Evolutionary conservation across 129 eudicot genomes (phyloP).

Genomic region (Artemisia annua): DNA sequence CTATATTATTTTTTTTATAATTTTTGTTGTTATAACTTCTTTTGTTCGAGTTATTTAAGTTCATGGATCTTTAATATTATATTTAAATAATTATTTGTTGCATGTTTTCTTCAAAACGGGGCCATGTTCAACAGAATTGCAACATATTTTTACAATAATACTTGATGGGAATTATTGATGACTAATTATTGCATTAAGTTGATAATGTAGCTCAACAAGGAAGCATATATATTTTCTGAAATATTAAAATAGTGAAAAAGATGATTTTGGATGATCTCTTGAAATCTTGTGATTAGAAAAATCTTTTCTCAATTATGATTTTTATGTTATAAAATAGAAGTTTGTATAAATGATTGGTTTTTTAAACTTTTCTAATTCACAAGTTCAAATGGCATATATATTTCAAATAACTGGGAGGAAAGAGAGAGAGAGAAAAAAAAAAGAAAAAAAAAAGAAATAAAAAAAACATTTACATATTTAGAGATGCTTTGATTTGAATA

Average conservation of each 20-base stretch:
- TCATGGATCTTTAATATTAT: not conserved
- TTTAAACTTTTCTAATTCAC: too few species aligned
- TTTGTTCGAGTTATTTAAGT: too few species aligned
- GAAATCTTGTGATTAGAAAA: slow-evolving; percentile 12
- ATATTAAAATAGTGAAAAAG: not conserved
- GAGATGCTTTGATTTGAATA: too few species aligned
- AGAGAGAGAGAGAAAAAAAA: too few species aligned
- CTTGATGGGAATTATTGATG: not conserved
- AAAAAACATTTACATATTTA: too few species aligned
- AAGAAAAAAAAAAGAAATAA: too few species aligned
- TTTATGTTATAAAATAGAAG: too few species aligned
- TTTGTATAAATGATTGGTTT: too few species aligned
- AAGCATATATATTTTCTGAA: slow-evolving; percentile 11
- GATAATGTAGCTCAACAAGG: slow-evolving; percentile 28
- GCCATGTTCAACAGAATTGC: slow-evolving; percentile 15
- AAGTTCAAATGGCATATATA: too few species aligned
- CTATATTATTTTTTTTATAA: too few species aligned
- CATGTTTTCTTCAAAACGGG: not conserved
- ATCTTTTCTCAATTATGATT: slow-evolving; percentile 2
- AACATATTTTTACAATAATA: not conserved
- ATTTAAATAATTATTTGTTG: not conserved
- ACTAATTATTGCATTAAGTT: slow-evolving; percentile 16
- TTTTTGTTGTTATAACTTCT: too few species aligned
- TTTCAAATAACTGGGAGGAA: too few species aligned
- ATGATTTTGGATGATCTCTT: slow-evolving; percentile 18